Conservation (phyloP, 345 rosid genomes). For the Dovyalis caffra region DNA sequence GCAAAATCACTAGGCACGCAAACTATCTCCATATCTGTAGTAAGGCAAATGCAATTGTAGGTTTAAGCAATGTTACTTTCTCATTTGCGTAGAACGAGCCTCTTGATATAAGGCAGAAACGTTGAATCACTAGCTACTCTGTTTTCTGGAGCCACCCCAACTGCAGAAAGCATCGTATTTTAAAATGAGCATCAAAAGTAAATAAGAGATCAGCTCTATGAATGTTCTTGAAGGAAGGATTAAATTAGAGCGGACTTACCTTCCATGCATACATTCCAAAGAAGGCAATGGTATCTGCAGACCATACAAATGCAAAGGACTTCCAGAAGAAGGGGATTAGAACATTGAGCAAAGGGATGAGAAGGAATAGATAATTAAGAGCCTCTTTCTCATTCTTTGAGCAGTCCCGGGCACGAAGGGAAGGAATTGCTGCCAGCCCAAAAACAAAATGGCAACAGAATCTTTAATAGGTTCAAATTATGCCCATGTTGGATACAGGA, state of each 20-base stretch:
- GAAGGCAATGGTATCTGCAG: slow-evolving; percentile 84
- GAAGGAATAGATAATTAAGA: slow-evolving; percentile 84
- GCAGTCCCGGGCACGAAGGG: slow-evolving; percentile 92
- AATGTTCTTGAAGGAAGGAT: background rate
- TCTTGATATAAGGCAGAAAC: background rate
- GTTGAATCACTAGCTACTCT: slow-evolving; percentile 35
- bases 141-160: slow-evolving; percentile 64
- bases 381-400: slow-evolving; percentile 90
- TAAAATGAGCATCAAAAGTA: background rate
- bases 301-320: slow-evolving; percentile 90
- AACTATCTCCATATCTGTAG: too few relatives aligned
- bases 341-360: slow-evolving; percentile 79
- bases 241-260: slow-evolving; percentile 39
- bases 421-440: slow-evolving; percentile 71
- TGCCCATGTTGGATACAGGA: too few relatives aligned
- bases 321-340: slow-evolving; percentile 84
- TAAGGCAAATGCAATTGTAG: too few relatives aligned
- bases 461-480: too few relatives aligned
- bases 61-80: background rate
- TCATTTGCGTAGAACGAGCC: background rate
- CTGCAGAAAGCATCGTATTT: slow-evolving; percentile 21
- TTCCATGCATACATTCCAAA: slow-evolving; percentile 94
- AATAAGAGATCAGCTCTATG: background rate
- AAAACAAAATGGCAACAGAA: too few relatives aligned
- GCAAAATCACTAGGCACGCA: too few relatives aligned